A percentile compares a stretch with the other conserved stretches of the same genome.
phyloP scores from a whole-genome alignment of 129 eudicot genomes.

The Helianthus annuus region DNA sequence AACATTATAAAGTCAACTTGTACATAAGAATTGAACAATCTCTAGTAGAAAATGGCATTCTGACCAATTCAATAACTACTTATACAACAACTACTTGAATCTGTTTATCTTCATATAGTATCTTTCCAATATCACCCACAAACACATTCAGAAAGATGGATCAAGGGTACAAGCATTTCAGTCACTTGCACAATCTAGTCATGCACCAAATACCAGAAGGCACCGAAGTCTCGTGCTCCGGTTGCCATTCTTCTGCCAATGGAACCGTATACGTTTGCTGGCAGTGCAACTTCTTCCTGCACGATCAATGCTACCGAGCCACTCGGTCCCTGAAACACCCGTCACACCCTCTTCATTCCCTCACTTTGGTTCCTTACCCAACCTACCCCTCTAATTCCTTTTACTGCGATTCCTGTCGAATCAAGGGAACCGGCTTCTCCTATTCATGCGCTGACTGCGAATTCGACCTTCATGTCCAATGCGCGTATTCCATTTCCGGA shows the following conservation, averaged over 20 bases:
- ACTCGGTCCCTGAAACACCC: slow-evolving; percentile 56
- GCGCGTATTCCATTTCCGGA: slow-evolving; percentile 42
- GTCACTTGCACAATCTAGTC: slow-evolving; percentile 49
- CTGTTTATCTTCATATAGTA: slow-evolving; percentile 15
- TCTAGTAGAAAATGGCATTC: slow-evolving; percentile 22
- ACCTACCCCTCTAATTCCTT: slow-evolving; percentile 68
- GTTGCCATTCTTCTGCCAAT: slow-evolving; percentile 37
- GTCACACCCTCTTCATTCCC: slow-evolving; percentile 60
- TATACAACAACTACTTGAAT: slow-evolving; percentile 12
- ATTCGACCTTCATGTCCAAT: slow-evolving; percentile 74
- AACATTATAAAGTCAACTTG: slow-evolving; percentile 28
- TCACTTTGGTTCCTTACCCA: slow-evolving; percentile 61
- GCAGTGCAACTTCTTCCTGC: slow-evolving; percentile 39
- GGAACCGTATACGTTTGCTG: slow-evolving; percentile 34
- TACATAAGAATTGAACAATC: slow-evolving; percentile 17
- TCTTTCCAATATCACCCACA: slow-evolving; percentile 15
- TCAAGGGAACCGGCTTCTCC: slow-evolving; percentile 61
- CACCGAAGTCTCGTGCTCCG: slow-evolving; percentile 41
- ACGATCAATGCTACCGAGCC: slow-evolving; percentile 51
- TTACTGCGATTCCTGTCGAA: slow-evolving; percentile 54
- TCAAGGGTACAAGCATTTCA: slow-evolving; percentile 47
- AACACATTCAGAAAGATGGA: slow-evolving; percentile 22
- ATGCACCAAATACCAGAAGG: slow-evolving; percentile 40
- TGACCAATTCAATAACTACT: slow-evolving; percentile 37
- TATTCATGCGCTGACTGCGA: slow-evolving; percentile 66